Percentiles rank a stretch among this genome's conserved stretches.
Evolutionary conservation across 31 red algal genomes (phyloP).

Genomic region (Odonthalia washingtoniensis): DNA sequence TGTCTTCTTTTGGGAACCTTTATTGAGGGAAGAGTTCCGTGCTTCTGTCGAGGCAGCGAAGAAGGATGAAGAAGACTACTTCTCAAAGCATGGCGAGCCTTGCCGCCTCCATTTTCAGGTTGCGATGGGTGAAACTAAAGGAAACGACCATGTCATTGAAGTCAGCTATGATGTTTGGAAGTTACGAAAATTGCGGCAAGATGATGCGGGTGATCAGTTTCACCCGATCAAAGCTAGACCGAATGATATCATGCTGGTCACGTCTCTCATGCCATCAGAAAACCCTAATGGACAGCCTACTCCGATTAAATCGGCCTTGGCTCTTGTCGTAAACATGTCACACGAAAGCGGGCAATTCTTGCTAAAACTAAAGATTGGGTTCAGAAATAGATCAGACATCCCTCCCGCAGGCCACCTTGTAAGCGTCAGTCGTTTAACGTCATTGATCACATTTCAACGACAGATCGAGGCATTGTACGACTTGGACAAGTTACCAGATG

Average conservation of each 20-base stretch:
- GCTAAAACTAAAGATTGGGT: slow-evolving; percentile 43
- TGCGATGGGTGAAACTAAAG: slow-evolving; percentile 35
- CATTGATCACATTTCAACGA: slow-evolving; percentile 49
- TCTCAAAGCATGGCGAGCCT: slow-evolving; percentile 28
- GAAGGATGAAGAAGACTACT: slow-evolving; percentile 43
- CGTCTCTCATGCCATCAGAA: background rate
- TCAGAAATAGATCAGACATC: slow-evolving; percentile 22
- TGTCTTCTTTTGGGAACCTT: slow-evolving; percentile 71
- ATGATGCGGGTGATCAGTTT: background rate
- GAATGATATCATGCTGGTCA: slow-evolving; percentile 3
- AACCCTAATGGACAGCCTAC: background rate
- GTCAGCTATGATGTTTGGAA: slow-evolving; percentile 41
- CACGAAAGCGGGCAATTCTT: slow-evolving; percentile 23
- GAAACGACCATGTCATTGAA: slow-evolving; percentile 44
- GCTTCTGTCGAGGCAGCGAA: slow-evolving; percentile 38
- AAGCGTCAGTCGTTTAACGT: slow-evolving; percentile 46
- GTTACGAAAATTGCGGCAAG: background rate
- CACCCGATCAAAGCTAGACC: slow-evolving; percentile 11
- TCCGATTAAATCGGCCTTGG: slow-evolving; percentile 16
- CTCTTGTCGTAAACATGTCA: slow-evolving; percentile 36
- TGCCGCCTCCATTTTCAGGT: slow-evolving; percentile 62
- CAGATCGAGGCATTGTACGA: slow-evolving; percentile 60
- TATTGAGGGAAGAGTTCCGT: slow-evolving; percentile 59
- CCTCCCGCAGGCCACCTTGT: slow-evolving; percentile 52
- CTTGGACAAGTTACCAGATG: slow-evolving; percentile 41